These are phyloP conservation scores for Tylopilus subfusipes DNA, from an alignment of 768 basidiomycete species.

Conservation along the genomic window DNA sequence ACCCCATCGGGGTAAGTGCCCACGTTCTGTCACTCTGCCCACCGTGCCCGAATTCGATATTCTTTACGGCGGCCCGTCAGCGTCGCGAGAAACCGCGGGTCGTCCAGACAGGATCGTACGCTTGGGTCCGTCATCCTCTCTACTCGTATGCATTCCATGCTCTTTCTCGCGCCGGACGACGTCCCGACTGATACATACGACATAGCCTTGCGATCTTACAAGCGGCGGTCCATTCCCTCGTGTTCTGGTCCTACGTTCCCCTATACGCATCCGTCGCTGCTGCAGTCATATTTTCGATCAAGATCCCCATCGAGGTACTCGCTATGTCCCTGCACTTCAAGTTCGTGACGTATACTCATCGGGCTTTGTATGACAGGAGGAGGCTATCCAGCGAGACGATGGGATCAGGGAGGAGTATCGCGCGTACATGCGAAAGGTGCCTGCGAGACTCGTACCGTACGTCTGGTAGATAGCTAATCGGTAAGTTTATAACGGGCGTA, in stretches of 20 bases:
- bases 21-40: too few relatives aligned
- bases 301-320: constrained; percentile 6
- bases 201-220: neutral
- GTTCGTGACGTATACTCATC: too few relatives aligned
- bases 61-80: too few relatives aligned
- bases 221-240: neutral
- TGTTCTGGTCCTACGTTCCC: constrained; percentile 11
- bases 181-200: neutral
- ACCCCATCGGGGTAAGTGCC: neutral
- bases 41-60: too few relatives aligned
- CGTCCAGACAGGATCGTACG: constrained; percentile 12
- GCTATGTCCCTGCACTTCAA: too few relatives aligned
- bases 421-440: neutral
- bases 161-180: neutral
- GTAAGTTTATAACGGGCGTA: too few relatives aligned
- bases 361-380: constrained; percentile 1
- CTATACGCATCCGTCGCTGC: neutral
- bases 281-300: neutral
- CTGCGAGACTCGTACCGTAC: neutral
- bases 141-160: constrained; percentile 2
- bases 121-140: constrained; percentile 12
- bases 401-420: neutral
- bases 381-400: neutral
- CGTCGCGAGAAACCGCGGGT: constrained; percentile 12
- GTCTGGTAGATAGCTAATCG: neutral